A percentile compares a stretch with the other conserved stretches of the same genome.
Conservation (phyloP, 257 asterid species). For the Lavandula angustifolia region DNA sequence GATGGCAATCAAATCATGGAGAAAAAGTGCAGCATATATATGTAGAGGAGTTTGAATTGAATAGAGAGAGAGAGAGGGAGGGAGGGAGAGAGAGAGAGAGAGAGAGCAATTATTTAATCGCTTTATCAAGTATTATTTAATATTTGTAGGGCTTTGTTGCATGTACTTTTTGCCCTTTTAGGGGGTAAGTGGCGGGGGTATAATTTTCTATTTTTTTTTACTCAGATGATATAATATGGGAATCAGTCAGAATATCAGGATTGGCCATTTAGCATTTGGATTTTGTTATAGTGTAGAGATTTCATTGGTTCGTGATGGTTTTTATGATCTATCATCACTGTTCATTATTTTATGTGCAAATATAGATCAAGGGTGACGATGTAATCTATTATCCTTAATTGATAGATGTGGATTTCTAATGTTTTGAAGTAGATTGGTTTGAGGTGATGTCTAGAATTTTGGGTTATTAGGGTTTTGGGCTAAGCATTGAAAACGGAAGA, state of each 20-base stretch:
- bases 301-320: background rate
- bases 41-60: background rate
- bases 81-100: too few relatives aligned
- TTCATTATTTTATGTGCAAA: background rate
- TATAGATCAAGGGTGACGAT: too few relatives aligned
- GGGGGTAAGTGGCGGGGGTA: background rate
- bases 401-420: too few relatives aligned
- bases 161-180: constrained; percentile 36
- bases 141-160: constrained; percentile 22
- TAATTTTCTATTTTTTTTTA: background rate
- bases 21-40: background rate
- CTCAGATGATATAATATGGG: background rate
- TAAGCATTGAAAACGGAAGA: too few relatives aligned
- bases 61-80: background rate
- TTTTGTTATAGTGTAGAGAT: background rate
- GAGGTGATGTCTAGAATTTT: too few relatives aligned
- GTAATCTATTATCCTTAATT: too few relatives aligned
- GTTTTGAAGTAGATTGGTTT: too few relatives aligned
- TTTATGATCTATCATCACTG: background rate
- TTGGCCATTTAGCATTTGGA: background rate
- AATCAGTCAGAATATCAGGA: background rate
- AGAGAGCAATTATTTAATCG: constrained; percentile 45
- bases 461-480: too few relatives aligned
- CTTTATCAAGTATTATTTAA: constrained; percentile 33
- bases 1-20: background rate